These are phyloP conservation scores for Xylaria telfairii DNA, from an alignment of 495 filamentous ascomycete species.

Conservation along the genomic window DNA sequence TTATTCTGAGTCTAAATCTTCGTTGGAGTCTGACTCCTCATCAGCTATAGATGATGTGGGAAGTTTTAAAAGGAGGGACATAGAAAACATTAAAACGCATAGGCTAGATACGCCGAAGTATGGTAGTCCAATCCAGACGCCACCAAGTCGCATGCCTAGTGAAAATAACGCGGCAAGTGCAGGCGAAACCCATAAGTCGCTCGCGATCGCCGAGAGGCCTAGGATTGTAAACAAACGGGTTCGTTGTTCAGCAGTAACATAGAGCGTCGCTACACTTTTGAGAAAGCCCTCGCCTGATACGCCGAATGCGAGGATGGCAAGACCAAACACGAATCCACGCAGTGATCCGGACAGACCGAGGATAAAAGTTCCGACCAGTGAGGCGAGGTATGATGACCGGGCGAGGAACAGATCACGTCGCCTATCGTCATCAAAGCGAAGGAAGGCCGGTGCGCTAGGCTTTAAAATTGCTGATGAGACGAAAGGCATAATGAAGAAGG, in stretches of 20 bases:
- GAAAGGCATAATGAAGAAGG: slow-evolving; percentile 34
- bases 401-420: slow-evolving; percentile 34
- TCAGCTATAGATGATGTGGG: slow-evolving; percentile 19
- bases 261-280: slow-evolving; percentile 35
- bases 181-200: slow-evolving; percentile 36
- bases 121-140: slow-evolving; percentile 39
- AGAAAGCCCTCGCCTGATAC: slow-evolving; percentile 35
- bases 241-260: slow-evolving; percentile 34
- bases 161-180: slow-evolving; percentile 38
- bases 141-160: slow-evolving; percentile 39
- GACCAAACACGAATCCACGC: slow-evolving; percentile 34
- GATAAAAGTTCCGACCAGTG: slow-evolving; percentile 32
- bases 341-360: slow-evolving; percentile 34
- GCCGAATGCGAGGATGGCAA: slow-evolving; percentile 38
- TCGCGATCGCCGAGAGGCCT: slow-evolving; percentile 32
- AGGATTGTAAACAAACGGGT: slow-evolving; percentile 38
- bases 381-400: slow-evolving; percentile 32
- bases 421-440: slow-evolving; percentile 33
- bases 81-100: slow-evolving; percentile 34
- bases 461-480: slow-evolving; percentile 29
- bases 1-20: background rate
- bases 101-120: slow-evolving; percentile 37
- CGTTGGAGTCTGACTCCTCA: slow-evolving; percentile 25
- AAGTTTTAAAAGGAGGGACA: slow-evolving; percentile 31
- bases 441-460: slow-evolving; percentile 25